phyloP scores from a whole-genome alignment of 1,139 yeast genomes.

The Candida tropicalis region DNA sequence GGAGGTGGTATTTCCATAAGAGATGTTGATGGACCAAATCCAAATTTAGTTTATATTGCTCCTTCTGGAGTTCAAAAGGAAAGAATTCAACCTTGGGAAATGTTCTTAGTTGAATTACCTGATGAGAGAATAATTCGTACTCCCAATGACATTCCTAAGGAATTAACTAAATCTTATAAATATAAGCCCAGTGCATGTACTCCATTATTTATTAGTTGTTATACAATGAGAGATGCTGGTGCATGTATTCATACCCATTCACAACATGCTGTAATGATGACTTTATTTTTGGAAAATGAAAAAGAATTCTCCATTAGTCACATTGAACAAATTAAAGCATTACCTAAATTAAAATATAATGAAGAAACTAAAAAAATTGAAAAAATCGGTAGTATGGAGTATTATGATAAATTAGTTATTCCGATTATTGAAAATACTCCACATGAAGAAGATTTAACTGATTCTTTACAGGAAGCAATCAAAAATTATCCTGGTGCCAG shows the following conservation, averaged over 20 bases:
- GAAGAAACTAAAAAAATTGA: constrained; percentile 47
- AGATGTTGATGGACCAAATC: constrained; percentile 48
- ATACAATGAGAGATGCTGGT: constrained; percentile 73
- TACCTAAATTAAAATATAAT: constrained; percentile 54
- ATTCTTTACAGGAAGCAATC: constrained; percentile 64
- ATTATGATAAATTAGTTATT: constrained; percentile 72
- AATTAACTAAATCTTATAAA: constrained; percentile 42
- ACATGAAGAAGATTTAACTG: constrained; percentile 84
- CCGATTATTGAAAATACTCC: constrained; percentile 93
- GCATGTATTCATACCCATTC: constrained; percentile 97
- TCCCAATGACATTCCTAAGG: constrained; percentile 53
- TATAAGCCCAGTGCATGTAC: constrained; percentile 93
- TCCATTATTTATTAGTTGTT: constrained; percentile 81
- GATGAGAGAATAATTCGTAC: constrained; percentile 57
- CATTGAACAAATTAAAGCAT: constrained; percentile 91
- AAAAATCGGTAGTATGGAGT: constrained; percentile 67
- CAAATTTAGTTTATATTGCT: constrained; percentile 68
- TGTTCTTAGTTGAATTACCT: constrained; percentile 72
- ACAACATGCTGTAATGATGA: constrained; percentile 80
- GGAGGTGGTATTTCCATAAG: constrained; percentile 93
- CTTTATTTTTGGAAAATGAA: constrained; percentile 64
- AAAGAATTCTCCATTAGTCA: constrained; percentile 71
- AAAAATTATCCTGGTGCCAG: constrained; percentile 70
- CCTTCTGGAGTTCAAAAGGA: constrained; percentile 98
- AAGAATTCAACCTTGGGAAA: constrained; percentile 75